Base-by-base conservation (phyloP, 139 green algal genomes). In the Tetraselmis chui region DNA sequence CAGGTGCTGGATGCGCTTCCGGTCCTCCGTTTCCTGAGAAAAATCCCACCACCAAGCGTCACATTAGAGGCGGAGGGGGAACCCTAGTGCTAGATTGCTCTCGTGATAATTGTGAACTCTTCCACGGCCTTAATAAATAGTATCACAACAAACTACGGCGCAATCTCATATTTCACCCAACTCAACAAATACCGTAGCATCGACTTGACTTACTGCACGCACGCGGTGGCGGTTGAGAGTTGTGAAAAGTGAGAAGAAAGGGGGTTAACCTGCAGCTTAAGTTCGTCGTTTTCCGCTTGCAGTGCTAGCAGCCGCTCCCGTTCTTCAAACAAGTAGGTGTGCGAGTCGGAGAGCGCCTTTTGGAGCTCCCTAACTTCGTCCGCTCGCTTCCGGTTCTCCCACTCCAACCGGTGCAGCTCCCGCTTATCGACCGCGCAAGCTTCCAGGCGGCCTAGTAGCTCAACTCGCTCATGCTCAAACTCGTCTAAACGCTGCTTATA, bases 311-410 rank as follows among this genome's bases (percentile, higher is more conserved):
- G 79, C 0, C 93, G 90, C 86, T 95, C 90, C 23, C 93, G 85
- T 86, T 97, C 93, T 75, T 97, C 92, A 86, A 96, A 97, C 11
- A 97, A 84, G 78, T 89, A 95, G 28, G 89, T 92, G 83, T 97
- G 93, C 0, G 93, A 90, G 79, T 95, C 90, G 76, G 88, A 93
- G 0, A 97, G 84, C 0, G 93, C 93, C 92, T 97, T 89, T 45
- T 78, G 24, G 11, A 59, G 59, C 28, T 28, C 23, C 26, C 31
- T 23, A 31, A n/a, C 23, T 59, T 97, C 94, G 0, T 95, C 92
- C 2, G 87, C 85, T 0, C 92, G 85, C 77, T 93, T 93, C 25
- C 88, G 85, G 45, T 92, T 91, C 78, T 97, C 93, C 85, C 90
- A 94, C 59, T 96, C 88, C 67, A 95, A 84, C 29, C 83, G 79